These are phyloP conservation scores for Rhododendron mucronatum DNA, from an alignment of 148 eudicot species.

Conservation along the genomic window DNA sequence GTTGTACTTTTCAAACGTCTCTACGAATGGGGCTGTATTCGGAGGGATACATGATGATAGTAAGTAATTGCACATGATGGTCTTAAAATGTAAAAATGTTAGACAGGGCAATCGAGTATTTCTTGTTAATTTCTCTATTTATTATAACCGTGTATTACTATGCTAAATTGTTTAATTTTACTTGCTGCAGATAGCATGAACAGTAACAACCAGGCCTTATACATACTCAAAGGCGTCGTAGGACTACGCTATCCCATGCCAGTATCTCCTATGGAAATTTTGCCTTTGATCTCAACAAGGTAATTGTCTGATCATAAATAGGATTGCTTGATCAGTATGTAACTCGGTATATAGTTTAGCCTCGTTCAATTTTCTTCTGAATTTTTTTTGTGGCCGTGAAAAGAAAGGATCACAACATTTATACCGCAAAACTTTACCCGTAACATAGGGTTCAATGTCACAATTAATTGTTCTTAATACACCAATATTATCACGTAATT, in stretches of 20 bases:
- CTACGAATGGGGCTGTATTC: background rate
- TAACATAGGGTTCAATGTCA: too few relatives aligned
- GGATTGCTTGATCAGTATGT: background rate
- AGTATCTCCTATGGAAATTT: background rate
- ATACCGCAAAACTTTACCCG: background rate
- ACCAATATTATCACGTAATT: background rate
- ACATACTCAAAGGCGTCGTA: background rate
- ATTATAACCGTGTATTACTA: background rate
- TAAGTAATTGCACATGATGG: too few relatives aligned
- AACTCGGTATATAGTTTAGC: background rate
- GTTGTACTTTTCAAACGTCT: background rate
- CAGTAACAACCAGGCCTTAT: background rate
- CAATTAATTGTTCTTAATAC: background rate
- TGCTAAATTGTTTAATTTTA: background rate
- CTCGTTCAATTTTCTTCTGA: background rate
- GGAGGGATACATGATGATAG: background rate
- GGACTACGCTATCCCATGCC: background rate
- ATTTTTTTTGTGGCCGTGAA: background rate
- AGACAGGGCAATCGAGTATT: background rate
- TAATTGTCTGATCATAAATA: background rate
- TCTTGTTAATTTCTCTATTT: background rate
- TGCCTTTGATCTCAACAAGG: background rate
- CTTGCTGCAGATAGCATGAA: slow-evolving; percentile 27
- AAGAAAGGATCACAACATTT: background rate
- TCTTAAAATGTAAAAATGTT: background rate